Percentiles rank a stretch among this genome's conserved stretches.
Conservation (phyloP, 768 basidiomycete genomes). For the Leccinum subgranulosum region DNA sequence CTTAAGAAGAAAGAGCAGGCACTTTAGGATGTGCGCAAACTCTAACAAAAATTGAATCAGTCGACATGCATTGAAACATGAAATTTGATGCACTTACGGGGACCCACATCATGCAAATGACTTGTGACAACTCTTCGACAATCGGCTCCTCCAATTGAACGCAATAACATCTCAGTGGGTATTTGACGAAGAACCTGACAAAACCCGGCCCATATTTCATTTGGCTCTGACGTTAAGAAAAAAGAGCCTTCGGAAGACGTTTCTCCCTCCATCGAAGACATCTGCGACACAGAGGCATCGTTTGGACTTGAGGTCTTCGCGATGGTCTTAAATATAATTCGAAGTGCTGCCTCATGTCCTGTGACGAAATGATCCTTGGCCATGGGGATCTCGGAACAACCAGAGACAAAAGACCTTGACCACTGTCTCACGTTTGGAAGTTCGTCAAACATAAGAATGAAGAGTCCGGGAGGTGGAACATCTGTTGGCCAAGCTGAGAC, state of each 20-base stretch:
- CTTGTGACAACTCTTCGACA: slow-evolving; percentile 53
- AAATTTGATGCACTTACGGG: slow-evolving; percentile 46
- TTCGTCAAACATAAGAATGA: slow-evolving; percentile 56
- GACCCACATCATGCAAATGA: slow-evolving; percentile 58
- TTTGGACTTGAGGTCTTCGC: slow-evolving; percentile 9
- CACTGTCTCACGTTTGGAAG: slow-evolving; percentile 51
- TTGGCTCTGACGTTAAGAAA: slow-evolving; percentile 37
- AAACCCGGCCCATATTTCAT: slow-evolving; percentile 53
- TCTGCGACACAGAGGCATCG: neutral
- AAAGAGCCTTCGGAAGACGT: slow-evolving; percentile 5
- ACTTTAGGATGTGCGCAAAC: slow-evolving; percentile 55
- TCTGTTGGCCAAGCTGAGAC: slow-evolving; percentile 52
- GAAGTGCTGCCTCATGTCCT: slow-evolving; percentile 46
- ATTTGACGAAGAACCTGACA: slow-evolving; percentile 48
- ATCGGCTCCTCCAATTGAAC: slow-evolving; percentile 36
- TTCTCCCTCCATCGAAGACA: slow-evolving; percentile 4
- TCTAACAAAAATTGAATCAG: slow-evolving; percentile 38
- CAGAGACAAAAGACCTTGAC: slow-evolving; percentile 48
- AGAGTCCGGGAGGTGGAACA: slow-evolving; percentile 56
- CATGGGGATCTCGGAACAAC: slow-evolving; percentile 44
- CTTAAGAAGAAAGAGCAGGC: slow-evolving; percentile 57
- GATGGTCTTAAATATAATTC: slow-evolving; percentile 32
- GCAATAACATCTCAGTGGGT: slow-evolving; percentile 43
- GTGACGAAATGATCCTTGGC: slow-evolving; percentile 43
- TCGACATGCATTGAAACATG: neutral